These are phyloP conservation scores for Lantana camara DNA, from an alignment of 257 asterid species.

Conservation along the genomic window DNA sequence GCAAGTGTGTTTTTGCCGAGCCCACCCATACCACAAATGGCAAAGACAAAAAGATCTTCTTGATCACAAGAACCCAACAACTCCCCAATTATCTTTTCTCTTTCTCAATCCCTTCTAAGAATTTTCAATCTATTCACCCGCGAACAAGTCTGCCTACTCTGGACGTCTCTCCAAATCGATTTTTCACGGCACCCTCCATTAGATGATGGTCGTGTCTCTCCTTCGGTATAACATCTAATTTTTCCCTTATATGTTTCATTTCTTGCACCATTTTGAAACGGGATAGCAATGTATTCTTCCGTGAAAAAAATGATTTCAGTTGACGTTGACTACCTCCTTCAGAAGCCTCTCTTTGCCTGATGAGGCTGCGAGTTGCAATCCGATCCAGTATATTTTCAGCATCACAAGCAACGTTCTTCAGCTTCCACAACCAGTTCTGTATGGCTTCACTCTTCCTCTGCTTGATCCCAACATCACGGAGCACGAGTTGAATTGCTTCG, in stretches of 20 bases:
- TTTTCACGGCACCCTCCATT: slow-evolving; percentile 30
- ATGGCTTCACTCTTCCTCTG: slow-evolving; percentile 20
- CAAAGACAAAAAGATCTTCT: slow-evolving; percentile 30
- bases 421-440: slow-evolving; percentile 35
- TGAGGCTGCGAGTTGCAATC: slow-evolving; percentile 28
- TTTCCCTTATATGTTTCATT: slow-evolving; percentile 16
- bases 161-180: neutral
- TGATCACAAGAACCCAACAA: neutral
- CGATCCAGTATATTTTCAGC: slow-evolving; percentile 40
- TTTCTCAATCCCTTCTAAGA: slow-evolving; percentile 35
- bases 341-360: neutral
- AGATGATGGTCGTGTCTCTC: slow-evolving; percentile 26
- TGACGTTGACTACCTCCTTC: slow-evolving; percentile 14
- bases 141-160: slow-evolving; percentile 32
- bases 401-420: slow-evolving; percentile 40
- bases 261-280: slow-evolving; percentile 10
- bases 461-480: slow-evolving; percentile 27
- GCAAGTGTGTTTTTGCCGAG: slow-evolving; percentile 43
- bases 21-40: slow-evolving; percentile 42
- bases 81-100: slow-evolving; percentile 25
- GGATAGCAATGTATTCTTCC: neutral
- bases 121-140: slow-evolving; percentile 27
- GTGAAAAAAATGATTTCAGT: too few species aligned
- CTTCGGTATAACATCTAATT: slow-evolving; percentile 26
- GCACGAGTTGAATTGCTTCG: slow-evolving; percentile 16